Evolutionary conservation across 2,329 filamentous ascomycete species (phyloP).

Genomic region (Penicillium sp.): DNA sequence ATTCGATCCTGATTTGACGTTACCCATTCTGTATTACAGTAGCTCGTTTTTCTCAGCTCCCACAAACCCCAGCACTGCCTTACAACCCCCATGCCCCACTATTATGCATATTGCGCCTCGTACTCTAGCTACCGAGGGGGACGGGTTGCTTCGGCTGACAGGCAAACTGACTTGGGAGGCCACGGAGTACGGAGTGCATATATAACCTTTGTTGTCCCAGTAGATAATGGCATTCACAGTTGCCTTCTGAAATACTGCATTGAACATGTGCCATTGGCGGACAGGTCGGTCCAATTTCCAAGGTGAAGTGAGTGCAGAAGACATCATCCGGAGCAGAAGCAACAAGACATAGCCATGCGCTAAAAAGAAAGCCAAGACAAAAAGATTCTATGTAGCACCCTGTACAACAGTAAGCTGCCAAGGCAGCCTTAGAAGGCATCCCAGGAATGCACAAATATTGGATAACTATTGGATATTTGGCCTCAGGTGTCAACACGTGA

Average conservation of each 20-base stretch:
- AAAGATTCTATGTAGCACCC: neutral
- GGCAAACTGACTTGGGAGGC: neutral
- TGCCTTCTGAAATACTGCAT: neutral
- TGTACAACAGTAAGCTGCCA: neutral
- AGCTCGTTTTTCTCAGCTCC: slow-evolving; percentile 7
- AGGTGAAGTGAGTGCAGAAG: neutral
- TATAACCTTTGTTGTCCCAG: neutral
- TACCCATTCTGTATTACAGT: too few relatives aligned
- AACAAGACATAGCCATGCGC: neutral
- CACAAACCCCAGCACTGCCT: slow-evolving; percentile 1
- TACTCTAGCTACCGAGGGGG: neutral
- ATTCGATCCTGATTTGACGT: slow-evolving; percentile 6
- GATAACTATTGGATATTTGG: neutral
- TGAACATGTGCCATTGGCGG: neutral
- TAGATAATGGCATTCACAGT: neutral
- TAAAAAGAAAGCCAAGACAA: neutral
- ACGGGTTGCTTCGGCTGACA: neutral
- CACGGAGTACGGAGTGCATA: neutral
- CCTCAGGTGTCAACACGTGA: slow-evolving; percentile 26
- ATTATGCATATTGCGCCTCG: neutral
- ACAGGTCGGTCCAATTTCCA: neutral
- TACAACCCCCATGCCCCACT: neutral
- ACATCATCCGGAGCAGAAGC: neutral
- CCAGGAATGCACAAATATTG: neutral
- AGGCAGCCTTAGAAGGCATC: neutral